phyloP scores from a whole-genome alignment of 805 yeast species.

The Metschnikowia proteae region DNA sequence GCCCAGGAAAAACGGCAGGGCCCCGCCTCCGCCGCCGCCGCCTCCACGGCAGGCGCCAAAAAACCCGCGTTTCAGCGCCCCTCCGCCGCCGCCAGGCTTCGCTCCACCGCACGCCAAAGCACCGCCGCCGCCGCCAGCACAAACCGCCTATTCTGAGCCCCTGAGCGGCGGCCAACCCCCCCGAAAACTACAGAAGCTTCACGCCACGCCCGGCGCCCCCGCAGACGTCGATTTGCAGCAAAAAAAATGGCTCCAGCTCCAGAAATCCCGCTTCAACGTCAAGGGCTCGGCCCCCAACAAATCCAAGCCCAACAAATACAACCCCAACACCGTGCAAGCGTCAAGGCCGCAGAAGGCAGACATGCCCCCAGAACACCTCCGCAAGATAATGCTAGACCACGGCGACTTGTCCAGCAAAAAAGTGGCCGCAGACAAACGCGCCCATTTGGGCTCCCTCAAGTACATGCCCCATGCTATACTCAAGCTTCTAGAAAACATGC shows the following conservation, averaged over 20 bases:
- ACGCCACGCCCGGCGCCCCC: neutral
- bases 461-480: constrained; percentile 94
- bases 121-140: neutral
- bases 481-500: constrained; percentile 91
- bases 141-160: neutral
- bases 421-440: constrained; percentile 78
- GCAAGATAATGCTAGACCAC: constrained; percentile 79
- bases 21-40: constrained; percentile 32
- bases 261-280: constrained; percentile 50
- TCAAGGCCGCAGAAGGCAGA: constrained; percentile 57
- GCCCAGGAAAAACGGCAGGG: constrained; percentile 2
- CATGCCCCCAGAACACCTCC: constrained; percentile 90
- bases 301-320: constrained; percentile 19
- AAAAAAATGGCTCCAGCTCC: constrained; percentile 59
- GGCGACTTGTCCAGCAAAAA: constrained; percentile 79
- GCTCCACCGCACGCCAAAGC: neutral
- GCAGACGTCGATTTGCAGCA: constrained; percentile 41
- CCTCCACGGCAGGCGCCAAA: constrained; percentile 18
- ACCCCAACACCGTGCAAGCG: constrained; percentile 44
- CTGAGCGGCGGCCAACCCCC: constrained; percentile 9
- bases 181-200: constrained; percentile 9
- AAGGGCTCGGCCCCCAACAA: neutral
- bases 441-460: constrained; percentile 86
- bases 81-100: constrained; percentile 19
- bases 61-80: neutral